phyloP scores from a whole-genome alignment of 2,329 filamentous ascomycete species.

The Neonectria sp. region DNA sequence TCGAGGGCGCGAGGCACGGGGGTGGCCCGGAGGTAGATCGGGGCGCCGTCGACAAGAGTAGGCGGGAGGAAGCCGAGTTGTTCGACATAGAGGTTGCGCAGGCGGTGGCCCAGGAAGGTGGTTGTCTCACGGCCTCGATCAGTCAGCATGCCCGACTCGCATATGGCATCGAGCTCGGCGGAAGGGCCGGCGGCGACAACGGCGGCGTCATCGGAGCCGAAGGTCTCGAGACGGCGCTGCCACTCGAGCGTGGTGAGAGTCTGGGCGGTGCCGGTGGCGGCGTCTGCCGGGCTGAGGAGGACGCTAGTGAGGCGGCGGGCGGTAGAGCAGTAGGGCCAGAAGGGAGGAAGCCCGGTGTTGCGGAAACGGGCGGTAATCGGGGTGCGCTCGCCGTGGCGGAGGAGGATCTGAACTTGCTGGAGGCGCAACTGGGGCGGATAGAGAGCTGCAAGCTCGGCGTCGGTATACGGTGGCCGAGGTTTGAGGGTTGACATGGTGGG shows the following conservation, averaged over 20 bases:
- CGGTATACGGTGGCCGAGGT: conserved; percentile 82
- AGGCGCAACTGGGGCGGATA: conserved; percentile 88
- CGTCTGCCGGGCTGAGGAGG: conserved; percentile 60
- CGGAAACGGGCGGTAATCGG: conserved; percentile 91
- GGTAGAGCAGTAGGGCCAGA: conserved; percentile 93
- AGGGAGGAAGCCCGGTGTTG: conserved; percentile 77
- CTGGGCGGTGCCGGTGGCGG: conserved; percentile 44
- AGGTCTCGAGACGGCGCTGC: conserved; percentile 86
- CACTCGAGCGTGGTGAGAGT: conserved; percentile 67
- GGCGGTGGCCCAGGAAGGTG: conserved; percentile 75
- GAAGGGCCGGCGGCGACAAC: conserved; percentile 76
- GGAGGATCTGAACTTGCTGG: conserved; percentile 89
- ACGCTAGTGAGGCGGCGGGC: conserved; percentile 76
- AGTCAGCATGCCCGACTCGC: conserved; percentile 83
- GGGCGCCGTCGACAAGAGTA: conserved; percentile 68
- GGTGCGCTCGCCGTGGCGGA: conserved; percentile 85
- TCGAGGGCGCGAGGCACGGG: conserved; percentile 83
- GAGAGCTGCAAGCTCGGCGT: conserved; percentile 83
- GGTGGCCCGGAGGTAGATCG: conserved; percentile 81
- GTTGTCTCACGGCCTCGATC: conserved; percentile 82
- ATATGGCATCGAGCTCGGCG: conserved; percentile 84
- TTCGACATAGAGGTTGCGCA: conserved; percentile 82
- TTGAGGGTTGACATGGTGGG: conserved; percentile 81
- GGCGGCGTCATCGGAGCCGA: conserved; percentile 79
- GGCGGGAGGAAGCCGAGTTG: conserved; percentile 80